Percentiles rank a stretch among this genome's conserved stretches.
Conservation (phyloP, 345 rosid genomes). For the Linum usitatissimum region DNA sequence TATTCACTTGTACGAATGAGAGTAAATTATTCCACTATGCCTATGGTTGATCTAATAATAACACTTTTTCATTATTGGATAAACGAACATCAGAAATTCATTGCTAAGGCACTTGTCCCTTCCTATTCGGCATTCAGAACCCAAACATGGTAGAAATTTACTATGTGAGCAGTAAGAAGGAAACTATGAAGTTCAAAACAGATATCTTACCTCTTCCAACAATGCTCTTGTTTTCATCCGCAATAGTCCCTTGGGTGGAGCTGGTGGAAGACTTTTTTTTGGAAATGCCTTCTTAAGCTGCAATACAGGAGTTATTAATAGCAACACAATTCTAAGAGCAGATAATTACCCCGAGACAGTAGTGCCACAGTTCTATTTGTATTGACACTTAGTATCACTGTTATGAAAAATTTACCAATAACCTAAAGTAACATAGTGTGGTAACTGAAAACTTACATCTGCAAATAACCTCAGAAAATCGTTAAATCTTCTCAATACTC, state of each 20-base stretch:
- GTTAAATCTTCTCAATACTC: conserved; percentile 84
- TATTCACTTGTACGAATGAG: background rate
- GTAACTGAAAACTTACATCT: conserved; percentile 46
- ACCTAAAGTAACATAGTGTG: background rate
- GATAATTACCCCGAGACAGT: background rate
- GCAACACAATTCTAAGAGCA: background rate
- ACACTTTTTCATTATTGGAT: background rate
- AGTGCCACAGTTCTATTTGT: background rate
- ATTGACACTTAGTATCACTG: background rate
- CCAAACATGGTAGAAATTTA: background rate
- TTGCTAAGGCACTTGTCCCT: background rate
- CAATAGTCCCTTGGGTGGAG: conserved; percentile 93
- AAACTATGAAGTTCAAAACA: conserved; percentile 8
- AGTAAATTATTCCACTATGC: background rate
- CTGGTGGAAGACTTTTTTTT: conserved; percentile 62
- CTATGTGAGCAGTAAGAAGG: background rate
- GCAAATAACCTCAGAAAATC: conserved; percentile 73
- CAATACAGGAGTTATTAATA: conserved; percentile 17
- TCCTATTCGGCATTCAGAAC: no score
- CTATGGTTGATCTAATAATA: background rate
- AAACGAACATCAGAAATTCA: background rate
- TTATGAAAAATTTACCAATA: background rate
- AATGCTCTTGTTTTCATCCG: conserved; percentile 79
- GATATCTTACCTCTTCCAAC: conserved; percentile 78
- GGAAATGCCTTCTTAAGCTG: conserved; percentile 82